Evolutionary conservation across 2,329 filamentous ascomycete genomes (phyloP).

Genomic region (Madurella mycetomatis): DNA sequence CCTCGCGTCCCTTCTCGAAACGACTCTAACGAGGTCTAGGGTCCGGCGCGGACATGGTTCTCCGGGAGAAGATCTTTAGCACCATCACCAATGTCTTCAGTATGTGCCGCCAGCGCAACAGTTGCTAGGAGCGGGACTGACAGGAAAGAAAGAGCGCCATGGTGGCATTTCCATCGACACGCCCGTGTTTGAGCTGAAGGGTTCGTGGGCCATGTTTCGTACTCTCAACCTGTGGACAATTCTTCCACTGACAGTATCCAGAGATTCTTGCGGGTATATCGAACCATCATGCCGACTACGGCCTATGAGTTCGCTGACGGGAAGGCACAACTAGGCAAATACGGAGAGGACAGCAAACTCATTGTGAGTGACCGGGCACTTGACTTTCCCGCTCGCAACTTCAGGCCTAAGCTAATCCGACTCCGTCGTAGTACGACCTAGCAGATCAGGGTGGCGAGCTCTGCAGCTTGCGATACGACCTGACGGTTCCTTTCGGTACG

Average conservation of each 20-base stretch:
- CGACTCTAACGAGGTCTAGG: conserved; percentile 26
- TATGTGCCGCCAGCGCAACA: conserved; percentile 8
- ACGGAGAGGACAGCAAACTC: conserved; percentile 70
- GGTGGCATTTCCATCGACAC: conserved; percentile 68
- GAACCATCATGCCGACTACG: background rate
- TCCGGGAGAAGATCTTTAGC: conserved; percentile 34
- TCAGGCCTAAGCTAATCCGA: background rate
- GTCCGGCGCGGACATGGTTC: conserved; percentile 62
- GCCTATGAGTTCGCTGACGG: conserved; percentile 7
- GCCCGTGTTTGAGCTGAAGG: conserved; percentile 70
- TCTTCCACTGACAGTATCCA: conserved; percentile 35
- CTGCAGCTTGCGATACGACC: conserved; percentile 74
- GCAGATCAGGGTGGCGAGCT: conserved; percentile 80
- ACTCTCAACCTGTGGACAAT: conserved; percentile 42
- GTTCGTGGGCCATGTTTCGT: conserved; percentile 5
- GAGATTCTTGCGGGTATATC: conserved; percentile 23
- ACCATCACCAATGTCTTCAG: conserved; percentile 26
- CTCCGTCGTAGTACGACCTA: conserved; percentile 59
- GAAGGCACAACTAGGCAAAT: conserved; percentile 56
- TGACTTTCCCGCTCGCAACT: background rate
- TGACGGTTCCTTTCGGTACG: conserved; percentile 36
- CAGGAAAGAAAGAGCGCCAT: conserved; percentile 46
- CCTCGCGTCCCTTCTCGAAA: background rate
- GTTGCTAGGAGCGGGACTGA: conserved; percentile 11
- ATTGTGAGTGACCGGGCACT: conserved; percentile 19